phyloP scores from a whole-genome alignment of 78 protist species.

The Dictyostelium intermedium region DNA sequence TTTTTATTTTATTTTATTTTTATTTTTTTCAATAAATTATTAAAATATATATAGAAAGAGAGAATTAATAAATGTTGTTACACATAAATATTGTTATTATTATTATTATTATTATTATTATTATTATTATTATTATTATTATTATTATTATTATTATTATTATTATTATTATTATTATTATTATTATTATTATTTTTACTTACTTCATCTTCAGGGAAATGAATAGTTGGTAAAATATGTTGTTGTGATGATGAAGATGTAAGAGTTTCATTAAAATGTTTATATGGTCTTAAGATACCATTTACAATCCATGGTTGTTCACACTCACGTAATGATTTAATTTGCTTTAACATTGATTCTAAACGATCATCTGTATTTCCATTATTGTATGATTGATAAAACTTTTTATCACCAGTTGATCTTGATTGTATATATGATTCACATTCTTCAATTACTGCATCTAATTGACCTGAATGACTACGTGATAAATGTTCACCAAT shows the following conservation, averaged over 20 bases:
- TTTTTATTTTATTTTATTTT: too few species aligned
- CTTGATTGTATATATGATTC: slow-evolving; percentile 29
- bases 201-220: slow-evolving; percentile 57
- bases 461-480: slow-evolving; percentile 31
- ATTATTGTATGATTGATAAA: slow-evolving; percentile 52
- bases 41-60: neutral
- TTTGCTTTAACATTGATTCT: slow-evolving; percentile 33
- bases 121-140: neutral
- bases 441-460: slow-evolving; percentile 48
- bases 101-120: neutral
- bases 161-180: neutral
- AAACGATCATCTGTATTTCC: slow-evolving; percentile 52
- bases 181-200: neutral
- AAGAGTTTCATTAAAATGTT: slow-evolving; percentile 1
- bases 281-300: neutral
- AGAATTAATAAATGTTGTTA: neutral
- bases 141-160: too few species aligned
- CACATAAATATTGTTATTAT: too few species aligned
- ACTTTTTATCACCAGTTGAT: slow-evolving; percentile 44
- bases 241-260: neutral
- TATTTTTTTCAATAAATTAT: neutral
- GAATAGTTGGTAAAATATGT: slow-evolving; percentile 62
- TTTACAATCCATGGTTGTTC: slow-evolving; percentile 3
- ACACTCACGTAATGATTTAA: slow-evolving; percentile 11
- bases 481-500: slow-evolving; percentile 14